Percentiles rank a stretch among this genome's conserved stretches.
phyloP scores from a whole-genome alignment of 768 basidiomycete species.

The Infundibulicybe gibba region DNA sequence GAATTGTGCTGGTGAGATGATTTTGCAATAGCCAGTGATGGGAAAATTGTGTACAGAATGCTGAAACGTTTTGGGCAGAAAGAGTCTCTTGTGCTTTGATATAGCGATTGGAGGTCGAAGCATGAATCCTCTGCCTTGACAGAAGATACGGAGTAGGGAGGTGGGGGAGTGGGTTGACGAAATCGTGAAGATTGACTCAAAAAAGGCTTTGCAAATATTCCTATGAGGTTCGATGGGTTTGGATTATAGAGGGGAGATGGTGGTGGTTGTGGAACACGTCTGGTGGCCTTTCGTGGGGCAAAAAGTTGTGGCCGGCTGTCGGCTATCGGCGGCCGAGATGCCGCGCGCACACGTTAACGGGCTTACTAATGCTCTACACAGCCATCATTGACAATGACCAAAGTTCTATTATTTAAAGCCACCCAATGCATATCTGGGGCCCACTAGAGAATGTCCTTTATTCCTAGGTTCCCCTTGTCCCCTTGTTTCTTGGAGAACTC shows the following conservation, averaged over 20 bases:
- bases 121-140: constrained; percentile 85
- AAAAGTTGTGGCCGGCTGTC: no score
- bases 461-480: no score
- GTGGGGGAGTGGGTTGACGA: constrained; percentile 49
- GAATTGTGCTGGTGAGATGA: not conserved
- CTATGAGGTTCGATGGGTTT: not conserved
- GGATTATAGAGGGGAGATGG: constrained; percentile 5
- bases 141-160: constrained; percentile 46
- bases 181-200: constrained; percentile 52
- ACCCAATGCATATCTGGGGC: no score
- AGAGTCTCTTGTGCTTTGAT: constrained; percentile 60
- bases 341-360: no score
- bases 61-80: constrained; percentile 43
- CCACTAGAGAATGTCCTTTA: no score
- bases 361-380: no score
- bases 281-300: no score
- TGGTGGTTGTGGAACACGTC: constrained; percentile 6
- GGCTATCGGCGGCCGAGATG: no score
- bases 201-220: constrained; percentile 18
- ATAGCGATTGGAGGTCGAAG: constrained; percentile 84
- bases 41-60: constrained; percentile 38
- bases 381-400: no score
- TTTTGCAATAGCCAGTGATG: not conserved
- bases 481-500: no score
- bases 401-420: no score